These are phyloP conservation scores for Ophiosphaerella herpotricha DNA, from an alignment of 2,329 filamentous ascomycete genomes.

Conservation along the genomic window DNA sequence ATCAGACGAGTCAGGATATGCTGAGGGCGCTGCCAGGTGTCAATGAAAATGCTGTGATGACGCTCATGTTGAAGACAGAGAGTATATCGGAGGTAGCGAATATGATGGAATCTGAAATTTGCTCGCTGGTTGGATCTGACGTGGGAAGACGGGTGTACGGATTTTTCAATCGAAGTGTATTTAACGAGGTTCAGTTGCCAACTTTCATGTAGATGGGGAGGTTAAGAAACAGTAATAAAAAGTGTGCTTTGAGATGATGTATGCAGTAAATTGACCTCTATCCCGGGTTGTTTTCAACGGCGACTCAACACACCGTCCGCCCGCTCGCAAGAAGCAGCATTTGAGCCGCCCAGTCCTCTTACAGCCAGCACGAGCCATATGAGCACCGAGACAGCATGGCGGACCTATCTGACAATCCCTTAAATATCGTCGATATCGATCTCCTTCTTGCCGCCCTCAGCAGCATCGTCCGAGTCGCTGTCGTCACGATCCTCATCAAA, in stretches of 20 bases:
- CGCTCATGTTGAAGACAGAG: slow-evolving; percentile 71
- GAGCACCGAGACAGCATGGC: slow-evolving; percentile 43
- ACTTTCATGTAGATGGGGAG: slow-evolving; percentile 12
- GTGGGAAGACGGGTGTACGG: slow-evolving; percentile 74
- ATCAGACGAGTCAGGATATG: slow-evolving; percentile 88
- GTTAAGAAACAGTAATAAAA: background rate
- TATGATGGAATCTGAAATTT: slow-evolving; percentile 75
- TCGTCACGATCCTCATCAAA: slow-evolving; percentile 87
- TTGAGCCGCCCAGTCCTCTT: slow-evolving; percentile 40
- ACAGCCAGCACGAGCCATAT: slow-evolving; percentile 19
- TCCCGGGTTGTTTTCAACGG: background rate
- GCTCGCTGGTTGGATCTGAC: slow-evolving; percentile 75
- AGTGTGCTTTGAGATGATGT: background rate
- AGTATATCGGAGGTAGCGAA: slow-evolving; percentile 85
- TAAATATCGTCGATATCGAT: slow-evolving; percentile 96
- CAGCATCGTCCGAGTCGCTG: slow-evolving; percentile 57
- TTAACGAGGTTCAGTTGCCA: slow-evolving; percentile 36
- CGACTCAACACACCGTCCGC: slow-evolving; percentile 33
- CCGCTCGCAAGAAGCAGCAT: slow-evolving; percentile 47
- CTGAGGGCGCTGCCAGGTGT: slow-evolving; percentile 82
- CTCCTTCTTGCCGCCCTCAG: slow-evolving; percentile 72
- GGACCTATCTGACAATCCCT: slow-evolving; percentile 29
- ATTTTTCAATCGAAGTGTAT: slow-evolving; percentile 75
- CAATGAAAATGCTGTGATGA: slow-evolving; percentile 71
- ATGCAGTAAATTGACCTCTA: slow-evolving; percentile 8